Percentiles rank a stretch among this genome's conserved stretches.
phyloP scores from a whole-genome alignment of 208 protist species.

The Trypanosoma lewisi region DNA sequence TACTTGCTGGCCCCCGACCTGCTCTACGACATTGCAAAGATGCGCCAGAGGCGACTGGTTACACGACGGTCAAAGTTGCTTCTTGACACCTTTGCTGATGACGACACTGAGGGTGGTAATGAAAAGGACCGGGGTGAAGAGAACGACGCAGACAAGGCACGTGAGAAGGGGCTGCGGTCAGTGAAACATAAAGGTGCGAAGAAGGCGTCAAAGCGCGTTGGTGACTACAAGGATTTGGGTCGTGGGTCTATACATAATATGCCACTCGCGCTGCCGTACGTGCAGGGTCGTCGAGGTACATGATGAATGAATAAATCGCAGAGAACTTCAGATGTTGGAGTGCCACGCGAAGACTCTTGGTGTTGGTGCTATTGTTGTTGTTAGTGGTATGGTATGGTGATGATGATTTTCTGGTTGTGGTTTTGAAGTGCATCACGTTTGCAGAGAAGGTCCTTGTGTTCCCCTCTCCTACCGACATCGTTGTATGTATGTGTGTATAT shows the following conservation, averaged over 20 bases:
- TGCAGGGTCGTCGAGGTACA: slow-evolving; percentile 47
- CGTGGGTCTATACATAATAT: slow-evolving; percentile 79
- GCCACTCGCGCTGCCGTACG: slow-evolving; percentile 80
- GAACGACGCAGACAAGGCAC: slow-evolving; percentile 5
- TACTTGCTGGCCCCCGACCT: slow-evolving; percentile 83
- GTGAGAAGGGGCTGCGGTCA: background rate
- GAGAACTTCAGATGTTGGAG: background rate
- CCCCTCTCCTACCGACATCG: too few relatives aligned
- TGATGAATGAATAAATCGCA: slow-evolving; percentile 15
- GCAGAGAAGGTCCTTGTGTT: too few relatives aligned
- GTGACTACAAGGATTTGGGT: slow-evolving; percentile 56
- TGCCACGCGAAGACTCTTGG: slow-evolving; percentile 1
- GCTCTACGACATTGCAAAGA: slow-evolving; percentile 74
- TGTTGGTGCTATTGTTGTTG: slow-evolving; percentile 4
- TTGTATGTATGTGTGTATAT: too few relatives aligned
- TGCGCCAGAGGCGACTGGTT: slow-evolving; percentile 69
- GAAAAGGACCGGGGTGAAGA: slow-evolving; percentile 25
- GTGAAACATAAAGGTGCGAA: background rate
- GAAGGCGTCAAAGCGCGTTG: slow-evolving; percentile 24
- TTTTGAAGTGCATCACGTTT: too few relatives aligned
- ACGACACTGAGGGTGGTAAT: slow-evolving; percentile 24
- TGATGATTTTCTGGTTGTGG: too few relatives aligned
- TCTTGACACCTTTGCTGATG: slow-evolving; percentile 70
- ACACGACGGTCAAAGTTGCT: slow-evolving; percentile 63
- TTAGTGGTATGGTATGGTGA: too few relatives aligned